phyloP scores from a whole-genome alignment of 139 green algal genomes.

The Prasinococcaceae sp. region DNA sequence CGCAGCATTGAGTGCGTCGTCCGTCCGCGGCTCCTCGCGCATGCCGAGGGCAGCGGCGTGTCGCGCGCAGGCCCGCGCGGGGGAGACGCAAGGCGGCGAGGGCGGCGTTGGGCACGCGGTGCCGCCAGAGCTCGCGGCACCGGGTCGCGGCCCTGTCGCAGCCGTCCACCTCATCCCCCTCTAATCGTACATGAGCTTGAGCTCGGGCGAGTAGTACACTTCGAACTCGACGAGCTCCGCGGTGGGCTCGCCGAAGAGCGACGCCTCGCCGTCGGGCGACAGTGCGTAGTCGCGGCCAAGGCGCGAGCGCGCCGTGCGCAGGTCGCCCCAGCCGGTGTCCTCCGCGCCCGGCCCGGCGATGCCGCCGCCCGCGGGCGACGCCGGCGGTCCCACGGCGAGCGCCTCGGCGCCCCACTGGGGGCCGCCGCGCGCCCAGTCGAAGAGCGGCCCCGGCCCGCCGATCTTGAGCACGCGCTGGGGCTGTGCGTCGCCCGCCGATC shows the following conservation, averaged over 20 bases:
- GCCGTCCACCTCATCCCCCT: too few species aligned
- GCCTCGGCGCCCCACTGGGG: slow-evolving; percentile 19
- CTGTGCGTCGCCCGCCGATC: not conserved
- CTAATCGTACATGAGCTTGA: slow-evolving; percentile 11
- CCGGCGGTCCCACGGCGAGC: slow-evolving; percentile 6
- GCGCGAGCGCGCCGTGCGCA: not conserved
- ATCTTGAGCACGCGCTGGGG: slow-evolving; percentile 5
- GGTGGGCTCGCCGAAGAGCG: slow-evolving; percentile 11
- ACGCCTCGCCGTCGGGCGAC: slow-evolving; percentile 5
- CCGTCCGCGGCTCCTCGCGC: too few species aligned
- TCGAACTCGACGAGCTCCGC: slow-evolving; percentile 10
- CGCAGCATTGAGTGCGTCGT: too few species aligned
- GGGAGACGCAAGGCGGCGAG: too few species aligned
- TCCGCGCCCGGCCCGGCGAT: slow-evolving; percentile 6
- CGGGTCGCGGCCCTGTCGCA: too few species aligned
- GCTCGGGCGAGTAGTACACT: slow-evolving; percentile 5
- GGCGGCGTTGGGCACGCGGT: too few species aligned
- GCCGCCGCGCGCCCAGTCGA: slow-evolving; percentile 18
- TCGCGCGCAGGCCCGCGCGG: too few species aligned
- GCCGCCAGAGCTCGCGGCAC: too few species aligned
- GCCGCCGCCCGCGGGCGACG: slow-evolving; percentile 11
- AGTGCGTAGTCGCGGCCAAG: slow-evolving; percentile 14
- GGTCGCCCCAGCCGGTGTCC: slow-evolving; percentile 1
- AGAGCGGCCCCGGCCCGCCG: slow-evolving; percentile 15
- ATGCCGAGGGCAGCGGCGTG: too few species aligned